Evolutionary conservation across 2,329 filamentous ascomycete genomes (phyloP), one percentile per base, ranked within the genome.

Genomic region (Pseudogymnoascus sp.): DNA sequence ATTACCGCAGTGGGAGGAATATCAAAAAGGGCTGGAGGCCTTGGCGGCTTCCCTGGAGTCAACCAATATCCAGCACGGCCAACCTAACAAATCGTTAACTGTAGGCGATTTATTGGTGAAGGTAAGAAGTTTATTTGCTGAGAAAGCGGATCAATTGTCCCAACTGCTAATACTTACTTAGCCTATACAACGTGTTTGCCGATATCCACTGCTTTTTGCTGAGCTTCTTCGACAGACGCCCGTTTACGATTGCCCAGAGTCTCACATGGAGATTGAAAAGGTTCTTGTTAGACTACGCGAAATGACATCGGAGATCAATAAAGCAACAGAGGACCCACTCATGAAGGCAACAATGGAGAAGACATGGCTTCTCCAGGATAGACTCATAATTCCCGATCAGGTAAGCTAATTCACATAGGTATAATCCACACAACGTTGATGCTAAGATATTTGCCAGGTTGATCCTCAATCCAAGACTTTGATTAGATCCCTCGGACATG

Each of bases 151-250:
- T 33, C 29, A 19, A 15, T 56, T 17, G 29, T 10, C 17, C 1
- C 29, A 56, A 21, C 9, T 40, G 17, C 62, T 63, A 26, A 65
- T 40, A n/a, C 17, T 35, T 19, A 19, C 31, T 15, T 62, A 96
- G 90, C 95, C 93, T 0, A 93, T 97, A 19, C 93, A 99, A 75
- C 84, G 93, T 63, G 84, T 97, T 21, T 96, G 91, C 78, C 91
- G 89, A 76, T 97, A 97, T 72, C 91, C 91, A 10, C 79, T 99
- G 3, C 79, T 97, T 1, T 93, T 97, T 70, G 82, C 86, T 4
- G 91, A 97, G 70, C 80, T 99, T 7, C 81, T 93, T 65, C 93
- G 89, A 70, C 83, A 88, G 68, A 97, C 93, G 0, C 90, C 91
- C 1, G 89, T 91, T 1, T 87, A 84, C 63, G 93, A 97, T 72